These are phyloP conservation scores for Argentina anserina DNA, from an alignment of 306 rosid genomes.

Conservation along the genomic window DNA sequence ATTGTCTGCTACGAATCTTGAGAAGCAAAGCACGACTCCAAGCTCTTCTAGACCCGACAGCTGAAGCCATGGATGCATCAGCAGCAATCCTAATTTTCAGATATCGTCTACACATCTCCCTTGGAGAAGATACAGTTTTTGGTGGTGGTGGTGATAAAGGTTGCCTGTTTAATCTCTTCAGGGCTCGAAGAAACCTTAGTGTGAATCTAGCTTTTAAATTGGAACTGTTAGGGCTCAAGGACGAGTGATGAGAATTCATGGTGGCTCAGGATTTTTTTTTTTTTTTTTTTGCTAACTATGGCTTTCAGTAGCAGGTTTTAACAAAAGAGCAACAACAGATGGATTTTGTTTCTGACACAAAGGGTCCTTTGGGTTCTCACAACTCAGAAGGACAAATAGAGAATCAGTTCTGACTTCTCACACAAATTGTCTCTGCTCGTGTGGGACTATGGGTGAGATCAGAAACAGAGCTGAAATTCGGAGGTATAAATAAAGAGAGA, in stretches of 20 bases:
- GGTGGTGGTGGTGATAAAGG: neutral
- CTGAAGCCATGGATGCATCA: slow-evolving; percentile 32
- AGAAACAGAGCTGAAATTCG: neutral
- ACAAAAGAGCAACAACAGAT: neutral
- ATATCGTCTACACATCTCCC: slow-evolving; percentile 22
- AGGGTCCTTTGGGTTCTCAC: neutral
- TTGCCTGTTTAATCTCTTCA: slow-evolving; percentile 11
- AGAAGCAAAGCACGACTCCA: slow-evolving; percentile 34
- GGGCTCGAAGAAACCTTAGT: slow-evolving; percentile 23
- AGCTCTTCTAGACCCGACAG: slow-evolving; percentile 26
- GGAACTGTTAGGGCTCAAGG: neutral
- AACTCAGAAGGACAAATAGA: slow-evolving; percentile 8
- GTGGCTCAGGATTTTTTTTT: neutral
- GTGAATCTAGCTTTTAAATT: slow-evolving; percentile 21
- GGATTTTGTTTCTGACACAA: slow-evolving; percentile 9
- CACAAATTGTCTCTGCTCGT: slow-evolving; percentile 11
- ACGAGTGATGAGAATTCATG: neutral
- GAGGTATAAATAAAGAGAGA: slow-evolving; percentile 6
- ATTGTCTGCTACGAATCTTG: slow-evolving; percentile 12
- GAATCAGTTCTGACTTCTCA: slow-evolving; percentile 29
- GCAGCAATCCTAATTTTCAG: slow-evolving; percentile 27
- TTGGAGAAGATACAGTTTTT: slow-evolving; percentile 5
- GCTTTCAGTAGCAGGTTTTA: neutral
- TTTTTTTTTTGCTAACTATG: neutral
- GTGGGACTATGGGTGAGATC: neutral